These are phyloP conservation scores for Scutellaria galericulata DNA, from an alignment of 257 asterid species.

Conservation along the genomic window DNA sequence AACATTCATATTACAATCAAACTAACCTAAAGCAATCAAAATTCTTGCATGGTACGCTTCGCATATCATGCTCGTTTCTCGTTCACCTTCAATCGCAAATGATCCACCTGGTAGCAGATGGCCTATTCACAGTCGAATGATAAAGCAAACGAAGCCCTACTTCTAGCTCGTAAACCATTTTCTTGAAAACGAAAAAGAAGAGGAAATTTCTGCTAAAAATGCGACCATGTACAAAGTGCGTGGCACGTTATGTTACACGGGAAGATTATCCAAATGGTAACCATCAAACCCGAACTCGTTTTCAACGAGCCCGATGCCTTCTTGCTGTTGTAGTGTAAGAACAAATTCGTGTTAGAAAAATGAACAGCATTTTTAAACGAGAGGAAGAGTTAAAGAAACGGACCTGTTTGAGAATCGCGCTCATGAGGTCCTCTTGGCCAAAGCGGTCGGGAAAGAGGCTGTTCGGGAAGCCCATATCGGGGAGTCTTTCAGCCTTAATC, in stretches of 20 bases:
- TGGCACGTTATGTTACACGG: slow-evolving; percentile 46
- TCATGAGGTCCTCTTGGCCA: slow-evolving; percentile 87
- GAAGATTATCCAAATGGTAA: slow-evolving; percentile 68
- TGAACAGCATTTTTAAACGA: background rate
- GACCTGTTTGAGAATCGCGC: slow-evolving; percentile 76
- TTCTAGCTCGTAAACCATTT: slow-evolving; percentile 27
- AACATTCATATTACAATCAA: slow-evolving; percentile 38
- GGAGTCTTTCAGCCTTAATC: slow-evolving; percentile 58
- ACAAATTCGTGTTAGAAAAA: background rate
- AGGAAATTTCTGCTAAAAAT: slow-evolving; percentile 32
- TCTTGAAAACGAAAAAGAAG: background rate
- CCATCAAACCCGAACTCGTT: slow-evolving; percentile 74
- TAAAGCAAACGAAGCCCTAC: slow-evolving; percentile 32
- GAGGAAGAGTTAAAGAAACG: slow-evolving; percentile 1
- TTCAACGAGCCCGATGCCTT: slow-evolving; percentile 58
- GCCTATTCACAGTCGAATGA: slow-evolving; percentile 42
- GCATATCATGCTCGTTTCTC: slow-evolving; percentile 48
- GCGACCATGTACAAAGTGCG: slow-evolving; percentile 51
- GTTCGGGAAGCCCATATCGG: slow-evolving; percentile 49
- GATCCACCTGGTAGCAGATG: slow-evolving; percentile 25
- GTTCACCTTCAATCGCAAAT: slow-evolving; percentile 27
- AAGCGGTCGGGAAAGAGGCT: slow-evolving; percentile 49
- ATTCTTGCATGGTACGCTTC: slow-evolving; percentile 47
- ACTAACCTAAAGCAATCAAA: slow-evolving; percentile 54
- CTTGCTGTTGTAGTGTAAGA: slow-evolving; percentile 51